Conservation (phyloP, 345 rosid genomes). For the Heritiera littoralis region DNA sequence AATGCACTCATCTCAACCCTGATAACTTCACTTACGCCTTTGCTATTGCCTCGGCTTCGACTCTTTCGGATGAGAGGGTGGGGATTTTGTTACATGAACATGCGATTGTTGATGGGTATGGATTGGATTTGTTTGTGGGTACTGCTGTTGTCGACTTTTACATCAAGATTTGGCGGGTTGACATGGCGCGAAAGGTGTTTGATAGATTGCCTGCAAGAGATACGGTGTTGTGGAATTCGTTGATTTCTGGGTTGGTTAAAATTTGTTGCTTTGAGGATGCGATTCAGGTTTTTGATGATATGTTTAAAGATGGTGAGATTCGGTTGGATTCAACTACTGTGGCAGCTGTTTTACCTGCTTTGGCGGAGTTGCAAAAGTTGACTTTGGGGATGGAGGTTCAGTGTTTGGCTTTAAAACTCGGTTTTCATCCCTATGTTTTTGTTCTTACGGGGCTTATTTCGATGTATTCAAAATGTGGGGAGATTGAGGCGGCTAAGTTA, state of each 20-base stretch:
- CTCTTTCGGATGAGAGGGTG: conserved; percentile 28
- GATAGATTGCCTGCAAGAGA: conserved; percentile 53
- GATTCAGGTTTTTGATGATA: conserved; percentile 37
- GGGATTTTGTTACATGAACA: conserved; percentile 46
- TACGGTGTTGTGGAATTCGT: conserved; percentile 55
- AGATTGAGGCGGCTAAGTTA: conserved; percentile 37
- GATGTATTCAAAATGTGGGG: conserved; percentile 53
- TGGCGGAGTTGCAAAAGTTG: conserved; percentile 56
- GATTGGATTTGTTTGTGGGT: conserved; percentile 52
- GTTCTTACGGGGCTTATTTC: conserved; percentile 58
- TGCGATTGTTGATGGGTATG: conserved; percentile 49
- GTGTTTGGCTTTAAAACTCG: conserved; percentile 45
- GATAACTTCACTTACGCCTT: conserved; percentile 55
- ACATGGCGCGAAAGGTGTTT: conserved; percentile 46
- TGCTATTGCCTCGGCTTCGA: conserved; percentile 43
- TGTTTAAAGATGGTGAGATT: conserved; percentile 39
- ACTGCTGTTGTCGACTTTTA: conserved; percentile 54
- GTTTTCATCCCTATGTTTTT: conserved; percentile 45
- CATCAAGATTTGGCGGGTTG: conserved; percentile 35
- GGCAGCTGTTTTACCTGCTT: conserved; percentile 57
- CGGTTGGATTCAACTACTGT: conserved; percentile 49
- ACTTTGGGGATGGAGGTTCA: conserved; percentile 54
- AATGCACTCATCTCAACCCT: conserved; percentile 36
- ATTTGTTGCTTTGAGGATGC: conserved; percentile 47
- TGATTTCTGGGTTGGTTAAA: conserved; percentile 54